These are phyloP conservation scores for Trametes maxima DNA, from an alignment of 768 basidiomycete species.

Conservation along the genomic window DNA sequence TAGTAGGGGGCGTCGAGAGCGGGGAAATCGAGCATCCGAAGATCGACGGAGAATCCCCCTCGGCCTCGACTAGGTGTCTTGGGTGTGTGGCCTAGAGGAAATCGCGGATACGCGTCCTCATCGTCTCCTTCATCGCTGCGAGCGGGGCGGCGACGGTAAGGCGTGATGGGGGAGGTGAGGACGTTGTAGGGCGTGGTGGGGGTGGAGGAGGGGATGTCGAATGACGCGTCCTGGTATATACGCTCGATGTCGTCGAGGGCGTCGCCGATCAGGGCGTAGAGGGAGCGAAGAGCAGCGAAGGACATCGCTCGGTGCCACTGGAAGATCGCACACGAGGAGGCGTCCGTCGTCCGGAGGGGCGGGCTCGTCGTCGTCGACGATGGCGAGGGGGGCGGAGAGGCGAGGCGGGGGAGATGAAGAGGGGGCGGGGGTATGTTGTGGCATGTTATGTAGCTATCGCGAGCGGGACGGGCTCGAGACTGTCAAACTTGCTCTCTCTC, in stretches of 20 bases:
- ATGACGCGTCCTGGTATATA: slow-evolving; percentile 39
- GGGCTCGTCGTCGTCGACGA: neutral
- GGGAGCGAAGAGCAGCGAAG: slow-evolving; percentile 61
- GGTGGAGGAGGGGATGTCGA: slow-evolving; percentile 13
- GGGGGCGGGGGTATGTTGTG: neutral
- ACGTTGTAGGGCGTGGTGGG: slow-evolving; percentile 16
- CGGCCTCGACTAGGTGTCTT: slow-evolving; percentile 10
- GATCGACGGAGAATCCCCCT: slow-evolving; percentile 8
- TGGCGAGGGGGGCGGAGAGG: neutral
- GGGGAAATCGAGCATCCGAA: slow-evolving; percentile 30
- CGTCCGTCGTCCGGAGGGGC: neutral
- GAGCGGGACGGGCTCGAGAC: neutral
- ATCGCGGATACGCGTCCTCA: neutral
- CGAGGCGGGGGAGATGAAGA: neutral
- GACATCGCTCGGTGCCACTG: slow-evolving; percentile 40
- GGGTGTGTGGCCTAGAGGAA: neutral
- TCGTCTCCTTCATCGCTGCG: neutral
- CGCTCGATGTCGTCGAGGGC: slow-evolving; percentile 70
- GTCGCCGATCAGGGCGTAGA: slow-evolving; percentile 67
- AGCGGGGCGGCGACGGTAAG: slow-evolving; percentile 2
- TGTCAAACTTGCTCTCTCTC: slow-evolving; percentile 4
- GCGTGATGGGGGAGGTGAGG: slow-evolving; percentile 19
- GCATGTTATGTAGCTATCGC: slow-evolving; percentile 5
- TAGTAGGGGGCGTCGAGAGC: slow-evolving; percentile 31
- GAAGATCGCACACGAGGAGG: neutral